Conservation (phyloP, 495 filamentous ascomycete genomes). For the Penicillium canariense region DNA sequence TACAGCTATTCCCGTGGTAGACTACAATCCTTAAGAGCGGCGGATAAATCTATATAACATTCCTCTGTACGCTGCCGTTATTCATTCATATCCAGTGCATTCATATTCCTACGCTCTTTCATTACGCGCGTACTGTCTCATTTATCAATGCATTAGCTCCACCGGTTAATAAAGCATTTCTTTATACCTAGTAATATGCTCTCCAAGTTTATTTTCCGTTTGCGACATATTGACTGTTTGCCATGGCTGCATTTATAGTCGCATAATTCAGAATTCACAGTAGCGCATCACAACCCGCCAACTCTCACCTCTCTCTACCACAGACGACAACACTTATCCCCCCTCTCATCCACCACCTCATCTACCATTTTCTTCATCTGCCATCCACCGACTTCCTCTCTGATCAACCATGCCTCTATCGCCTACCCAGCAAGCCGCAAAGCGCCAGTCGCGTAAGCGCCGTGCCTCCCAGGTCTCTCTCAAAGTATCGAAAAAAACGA, state of each 20-base stretch:
- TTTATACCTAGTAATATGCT: no score
- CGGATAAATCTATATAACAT: background rate
- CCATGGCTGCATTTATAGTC: no score
- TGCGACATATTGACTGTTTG: no score
- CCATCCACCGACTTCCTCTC: background rate
- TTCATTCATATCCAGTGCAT: background rate
- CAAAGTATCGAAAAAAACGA: background rate
- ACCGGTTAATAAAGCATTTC: no score
- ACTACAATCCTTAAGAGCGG: conserved; percentile 26
- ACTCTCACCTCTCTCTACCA: background rate
- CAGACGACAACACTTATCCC: background rate
- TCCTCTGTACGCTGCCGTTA: background rate
- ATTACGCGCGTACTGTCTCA: background rate
- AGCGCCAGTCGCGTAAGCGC: background rate
- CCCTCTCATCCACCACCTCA: background rate
- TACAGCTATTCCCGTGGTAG: conserved; percentile 32
- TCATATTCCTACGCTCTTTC: background rate
- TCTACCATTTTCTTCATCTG: background rate
- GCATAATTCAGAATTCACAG: no score
- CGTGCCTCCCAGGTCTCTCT: background rate
- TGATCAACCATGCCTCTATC: background rate
- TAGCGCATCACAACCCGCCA: background rate
- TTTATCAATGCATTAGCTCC: no score
- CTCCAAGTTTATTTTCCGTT: no score
- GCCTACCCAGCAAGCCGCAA: background rate